phyloP scores from a whole-genome alignment of 306 rosid genomes.

The Corylus heterophylla region DNA sequence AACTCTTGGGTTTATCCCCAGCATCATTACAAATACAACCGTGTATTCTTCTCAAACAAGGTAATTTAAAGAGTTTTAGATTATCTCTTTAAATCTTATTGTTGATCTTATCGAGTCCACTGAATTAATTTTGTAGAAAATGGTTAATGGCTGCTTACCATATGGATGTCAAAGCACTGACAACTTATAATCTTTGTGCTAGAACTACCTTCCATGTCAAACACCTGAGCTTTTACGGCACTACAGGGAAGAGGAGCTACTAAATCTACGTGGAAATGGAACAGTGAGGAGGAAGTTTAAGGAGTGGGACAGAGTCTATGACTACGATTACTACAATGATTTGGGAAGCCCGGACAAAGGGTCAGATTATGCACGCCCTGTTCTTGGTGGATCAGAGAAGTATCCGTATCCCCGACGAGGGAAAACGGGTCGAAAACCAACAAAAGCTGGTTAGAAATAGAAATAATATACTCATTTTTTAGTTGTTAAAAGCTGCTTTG shows the following conservation, averaged over 20 bases:
- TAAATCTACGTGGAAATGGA: slow-evolving; percentile 63
- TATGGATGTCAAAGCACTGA: not conserved
- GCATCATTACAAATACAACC: slow-evolving; percentile 58
- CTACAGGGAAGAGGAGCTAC: slow-evolving; percentile 70
- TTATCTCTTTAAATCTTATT: not conserved
- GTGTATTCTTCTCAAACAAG: slow-evolving; percentile 81
- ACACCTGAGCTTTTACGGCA: slow-evolving; percentile 63
- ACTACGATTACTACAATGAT: slow-evolving; percentile 87
- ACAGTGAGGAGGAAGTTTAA: slow-evolving; percentile 44
- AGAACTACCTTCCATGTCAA: slow-evolving; percentile 76
- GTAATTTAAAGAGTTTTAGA: slow-evolving; percentile 27
- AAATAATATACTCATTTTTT: not conserved
- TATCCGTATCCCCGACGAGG: slow-evolving; percentile 90
- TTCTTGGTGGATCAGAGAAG: slow-evolving; percentile 64
- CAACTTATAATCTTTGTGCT: slow-evolving; percentile 13
- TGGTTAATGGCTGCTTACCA: not conserved
- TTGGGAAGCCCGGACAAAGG: slow-evolving; percentile 73
- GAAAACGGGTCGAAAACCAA: slow-evolving; percentile 70
- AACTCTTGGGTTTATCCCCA: slow-evolving; percentile 97
- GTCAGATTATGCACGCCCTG: slow-evolving; percentile 52
- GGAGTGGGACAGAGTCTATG: slow-evolving; percentile 97
- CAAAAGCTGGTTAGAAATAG: slow-evolving; percentile 46
- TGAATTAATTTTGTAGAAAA: not conserved
- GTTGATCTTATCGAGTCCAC: not conserved
- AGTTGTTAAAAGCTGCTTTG: not conserved